Evolutionary conservation across 2,329 filamentous ascomycete genomes (phyloP).

Genomic region (Samsoniella hepiali): DNA sequence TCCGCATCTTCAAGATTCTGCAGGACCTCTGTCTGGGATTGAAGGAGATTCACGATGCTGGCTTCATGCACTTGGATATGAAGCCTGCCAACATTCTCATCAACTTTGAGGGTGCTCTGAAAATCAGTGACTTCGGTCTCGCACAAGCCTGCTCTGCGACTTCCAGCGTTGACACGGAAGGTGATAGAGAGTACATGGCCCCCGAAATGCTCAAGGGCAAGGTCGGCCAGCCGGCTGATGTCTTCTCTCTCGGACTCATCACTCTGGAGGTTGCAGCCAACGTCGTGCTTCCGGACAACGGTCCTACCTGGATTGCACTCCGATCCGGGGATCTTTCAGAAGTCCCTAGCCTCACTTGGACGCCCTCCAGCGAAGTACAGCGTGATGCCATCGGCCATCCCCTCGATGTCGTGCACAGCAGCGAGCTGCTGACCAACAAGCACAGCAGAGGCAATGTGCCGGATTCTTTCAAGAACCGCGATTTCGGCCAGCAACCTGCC

Average conservation of each 20-base stretch:
- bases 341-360: slow-evolving; percentile 83
- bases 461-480: slow-evolving; percentile 46
- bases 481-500: slow-evolving; percentile 62
- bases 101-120: slow-evolving; percentile 74
- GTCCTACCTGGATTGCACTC: slow-evolving; percentile 83
- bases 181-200: slow-evolving; percentile 93
- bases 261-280: slow-evolving; percentile 94
- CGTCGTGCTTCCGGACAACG: slow-evolving; percentile 89
- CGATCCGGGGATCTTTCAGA: slow-evolving; percentile 86
- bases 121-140: slow-evolving; percentile 84
- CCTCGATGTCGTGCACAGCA: slow-evolving; percentile 37
- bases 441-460: slow-evolving; percentile 38
- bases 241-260: slow-evolving; percentile 92
- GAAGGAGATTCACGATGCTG: slow-evolving; percentile 82
- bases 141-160: slow-evolving; percentile 76
- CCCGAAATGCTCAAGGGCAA: slow-evolving; percentile 85
- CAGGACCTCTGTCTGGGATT: slow-evolving; percentile 81
- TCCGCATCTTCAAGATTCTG: slow-evolving; percentile 97
- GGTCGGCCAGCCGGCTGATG: slow-evolving; percentile 86
- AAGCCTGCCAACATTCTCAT: slow-evolving; percentile 85
- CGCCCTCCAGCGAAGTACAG: slow-evolving; percentile 64
- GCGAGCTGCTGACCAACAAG: slow-evolving; percentile 32
- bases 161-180: slow-evolving; percentile 79
- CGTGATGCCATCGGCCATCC: slow-evolving; percentile 65
- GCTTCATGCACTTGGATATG: slow-evolving; percentile 80